These are phyloP conservation scores for Xylaria sp. DNA, from an alignment of 2,329 filamentous ascomycete genomes.

Conservation along the genomic window DNA sequence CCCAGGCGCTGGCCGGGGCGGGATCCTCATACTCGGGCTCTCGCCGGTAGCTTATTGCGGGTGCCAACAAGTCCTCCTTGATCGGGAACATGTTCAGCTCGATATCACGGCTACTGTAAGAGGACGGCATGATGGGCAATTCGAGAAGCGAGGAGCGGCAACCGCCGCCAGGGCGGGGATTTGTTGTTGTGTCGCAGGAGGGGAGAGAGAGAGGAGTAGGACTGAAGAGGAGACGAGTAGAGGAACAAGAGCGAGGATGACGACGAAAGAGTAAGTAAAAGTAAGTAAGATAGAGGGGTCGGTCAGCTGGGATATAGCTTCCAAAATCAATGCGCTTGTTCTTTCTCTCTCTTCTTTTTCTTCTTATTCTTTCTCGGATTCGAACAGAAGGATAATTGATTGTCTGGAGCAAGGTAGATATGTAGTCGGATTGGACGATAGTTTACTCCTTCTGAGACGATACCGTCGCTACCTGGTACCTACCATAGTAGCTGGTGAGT, in stretches of 20 bases:
- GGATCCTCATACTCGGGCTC: constrained; percentile 59
- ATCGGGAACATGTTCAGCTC: constrained; percentile 69
- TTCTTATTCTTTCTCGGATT: neutral
- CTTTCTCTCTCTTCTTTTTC: neutral
- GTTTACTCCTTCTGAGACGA: constrained; percentile 1
- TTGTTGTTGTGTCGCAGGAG: constrained; percentile 24
- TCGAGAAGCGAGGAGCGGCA: constrained; percentile 21
- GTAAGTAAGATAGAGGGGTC: constrained; percentile 7
- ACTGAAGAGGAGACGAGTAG: constrained; percentile 4
- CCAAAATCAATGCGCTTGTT: neutral
- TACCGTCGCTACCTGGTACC: constrained; percentile 11
- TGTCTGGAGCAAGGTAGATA: neutral
- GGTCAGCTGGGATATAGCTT: neutral
- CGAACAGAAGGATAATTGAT: neutral
- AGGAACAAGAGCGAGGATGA: neutral
- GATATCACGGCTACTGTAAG: constrained; percentile 51
- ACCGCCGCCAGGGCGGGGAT: constrained; percentile 41
- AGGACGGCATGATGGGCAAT: constrained; percentile 52
- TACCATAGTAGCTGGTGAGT: too few species aligned
- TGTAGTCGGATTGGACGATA: neutral
- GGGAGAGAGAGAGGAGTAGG: neutral
- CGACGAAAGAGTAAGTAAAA: neutral
- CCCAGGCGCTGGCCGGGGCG: constrained; percentile 50
- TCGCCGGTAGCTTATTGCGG: constrained; percentile 63
- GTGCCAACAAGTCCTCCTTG: constrained; percentile 66